Evolutionary conservation across 1,284 basidiomycete species (phyloP).

Genomic region (Leccinum solheimii): DNA sequence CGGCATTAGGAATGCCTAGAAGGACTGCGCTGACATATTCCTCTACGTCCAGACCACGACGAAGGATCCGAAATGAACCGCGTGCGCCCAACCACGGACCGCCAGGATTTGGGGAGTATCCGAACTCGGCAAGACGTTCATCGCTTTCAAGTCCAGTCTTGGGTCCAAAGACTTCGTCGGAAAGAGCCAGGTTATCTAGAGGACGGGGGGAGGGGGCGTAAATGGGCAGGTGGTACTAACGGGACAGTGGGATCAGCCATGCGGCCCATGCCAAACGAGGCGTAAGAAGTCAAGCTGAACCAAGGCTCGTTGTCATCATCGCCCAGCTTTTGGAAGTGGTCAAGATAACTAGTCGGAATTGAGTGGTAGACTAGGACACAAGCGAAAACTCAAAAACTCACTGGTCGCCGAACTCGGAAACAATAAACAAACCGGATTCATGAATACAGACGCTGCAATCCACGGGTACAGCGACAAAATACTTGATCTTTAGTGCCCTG

Average conservation of each 20-base stretch:
- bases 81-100: slow-evolving; percentile 86
- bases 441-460: slow-evolving; percentile 90
- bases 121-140: slow-evolving; percentile 88
- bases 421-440: slow-evolving; percentile 95
- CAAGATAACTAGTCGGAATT: slow-evolving; percentile 65
- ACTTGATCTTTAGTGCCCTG: slow-evolving; percentile 88
- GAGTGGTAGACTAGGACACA: slow-evolving; percentile 7
- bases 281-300: slow-evolving; percentile 84
- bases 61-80: slow-evolving; percentile 82
- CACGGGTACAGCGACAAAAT: slow-evolving; percentile 95
- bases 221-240: slow-evolving; percentile 75
- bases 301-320: slow-evolving; percentile 93
- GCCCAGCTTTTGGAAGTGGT: slow-evolving; percentile 95
- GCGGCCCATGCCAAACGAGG: slow-evolving; percentile 69
- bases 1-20: slow-evolving; percentile 93
- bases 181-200: slow-evolving; percentile 85
- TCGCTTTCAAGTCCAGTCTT: slow-evolving; percentile 86
- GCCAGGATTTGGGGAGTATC: slow-evolving; percentile 94
- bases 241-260: slow-evolving; percentile 53
- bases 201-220: slow-evolving; percentile 64
- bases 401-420: slow-evolving; percentile 96
- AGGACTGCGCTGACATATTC: slow-evolving; percentile 92
- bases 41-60: slow-evolving; percentile 91
- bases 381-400: slow-evolving; percentile 43
- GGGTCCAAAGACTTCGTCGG: slow-evolving; percentile 92